Conservation (phyloP, 495 filamentous ascomycete genomes). For the Penicillium waksmanii region DNA sequence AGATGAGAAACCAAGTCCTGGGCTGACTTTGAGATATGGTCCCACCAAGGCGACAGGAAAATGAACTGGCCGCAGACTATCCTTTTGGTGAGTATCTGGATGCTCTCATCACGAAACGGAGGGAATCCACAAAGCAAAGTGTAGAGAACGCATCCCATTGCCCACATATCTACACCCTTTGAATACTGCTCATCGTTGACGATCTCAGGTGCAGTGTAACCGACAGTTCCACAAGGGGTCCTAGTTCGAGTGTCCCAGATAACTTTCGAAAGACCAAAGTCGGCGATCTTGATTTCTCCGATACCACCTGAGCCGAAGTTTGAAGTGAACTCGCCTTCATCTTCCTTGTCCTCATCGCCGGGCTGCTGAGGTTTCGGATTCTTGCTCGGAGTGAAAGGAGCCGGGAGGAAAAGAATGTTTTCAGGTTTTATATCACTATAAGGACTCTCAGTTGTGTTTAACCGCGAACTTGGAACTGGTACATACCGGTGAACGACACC, state of each 20-base stretch:
- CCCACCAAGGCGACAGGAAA: constrained; percentile 94
- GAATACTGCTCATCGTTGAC: constrained; percentile 93
- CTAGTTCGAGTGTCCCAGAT: constrained; percentile 90
- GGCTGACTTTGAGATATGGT: constrained; percentile 84
- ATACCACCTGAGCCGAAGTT: constrained; percentile 70
- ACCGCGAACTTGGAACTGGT: constrained; percentile 39
- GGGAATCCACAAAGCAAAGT: constrained; percentile 89
- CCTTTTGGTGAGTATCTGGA: constrained; percentile 86
- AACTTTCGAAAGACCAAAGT: constrained; percentile 89
- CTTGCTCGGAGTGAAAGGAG: constrained; percentile 77
- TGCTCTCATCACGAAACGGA: constrained; percentile 91
- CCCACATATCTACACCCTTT: constrained; percentile 96
- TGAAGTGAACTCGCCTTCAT: constrained; percentile 83
- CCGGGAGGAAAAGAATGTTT: constrained; percentile 88
- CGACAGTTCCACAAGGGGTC: constrained; percentile 94
- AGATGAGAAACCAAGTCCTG: constrained; percentile 69
- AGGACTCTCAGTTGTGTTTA: constrained; percentile 1
- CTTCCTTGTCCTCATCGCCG: constrained; percentile 82
- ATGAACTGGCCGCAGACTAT: constrained; percentile 87
- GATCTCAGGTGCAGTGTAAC: constrained; percentile 91
- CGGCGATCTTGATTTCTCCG: constrained; percentile 86
- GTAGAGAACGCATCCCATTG: constrained; percentile 86
- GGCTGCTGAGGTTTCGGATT: constrained; percentile 71
- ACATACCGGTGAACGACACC: constrained; percentile 88
- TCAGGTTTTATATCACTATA: constrained; percentile 95